These are phyloP conservation scores for Gossypium gossypioides DNA, from an alignment of 441 rosid genomes.

Conservation along the genomic window DNA sequence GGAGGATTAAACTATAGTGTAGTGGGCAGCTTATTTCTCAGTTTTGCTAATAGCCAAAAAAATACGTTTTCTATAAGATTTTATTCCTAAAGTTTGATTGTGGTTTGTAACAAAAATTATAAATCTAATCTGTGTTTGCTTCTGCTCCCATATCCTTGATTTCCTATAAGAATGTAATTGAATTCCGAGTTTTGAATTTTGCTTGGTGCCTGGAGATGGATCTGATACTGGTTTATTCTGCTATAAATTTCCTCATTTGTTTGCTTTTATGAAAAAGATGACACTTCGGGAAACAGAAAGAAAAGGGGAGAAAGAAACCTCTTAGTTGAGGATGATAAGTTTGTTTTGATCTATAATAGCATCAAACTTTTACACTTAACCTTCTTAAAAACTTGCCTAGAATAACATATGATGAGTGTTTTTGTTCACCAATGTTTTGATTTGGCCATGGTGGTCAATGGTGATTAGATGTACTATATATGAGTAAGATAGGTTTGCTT, in stretches of 20 bases:
- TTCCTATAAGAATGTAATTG: background rate
- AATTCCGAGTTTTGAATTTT: background rate
- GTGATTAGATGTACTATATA: background rate
- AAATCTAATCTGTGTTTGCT: background rate
- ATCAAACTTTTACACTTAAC: background rate
- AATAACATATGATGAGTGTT: background rate
- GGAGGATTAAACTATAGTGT: background rate
- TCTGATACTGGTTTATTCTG: background rate
- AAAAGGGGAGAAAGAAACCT: background rate
- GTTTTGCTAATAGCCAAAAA: background rate
- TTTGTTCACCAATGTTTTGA: background rate
- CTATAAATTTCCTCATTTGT: background rate
- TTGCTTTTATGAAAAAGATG: background rate
- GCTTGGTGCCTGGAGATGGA: background rate
- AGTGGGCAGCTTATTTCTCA: background rate
- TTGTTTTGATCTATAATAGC: background rate
- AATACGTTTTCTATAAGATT: background rate
- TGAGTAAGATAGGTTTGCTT: background rate
- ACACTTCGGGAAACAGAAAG: background rate
- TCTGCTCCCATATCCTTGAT: background rate
- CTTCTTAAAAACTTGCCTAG: background rate
- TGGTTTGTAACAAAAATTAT: background rate
- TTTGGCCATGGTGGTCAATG: background rate
- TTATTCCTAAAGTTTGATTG: background rate
- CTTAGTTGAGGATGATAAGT: background rate